Percentiles rank a stretch among this genome's conserved stretches.
These are phyloP conservation scores for Physcomitrium patens DNA, from an alignment of 225 moss, liverwort and hornwort genomes.

Conservation along the genomic window DNA sequence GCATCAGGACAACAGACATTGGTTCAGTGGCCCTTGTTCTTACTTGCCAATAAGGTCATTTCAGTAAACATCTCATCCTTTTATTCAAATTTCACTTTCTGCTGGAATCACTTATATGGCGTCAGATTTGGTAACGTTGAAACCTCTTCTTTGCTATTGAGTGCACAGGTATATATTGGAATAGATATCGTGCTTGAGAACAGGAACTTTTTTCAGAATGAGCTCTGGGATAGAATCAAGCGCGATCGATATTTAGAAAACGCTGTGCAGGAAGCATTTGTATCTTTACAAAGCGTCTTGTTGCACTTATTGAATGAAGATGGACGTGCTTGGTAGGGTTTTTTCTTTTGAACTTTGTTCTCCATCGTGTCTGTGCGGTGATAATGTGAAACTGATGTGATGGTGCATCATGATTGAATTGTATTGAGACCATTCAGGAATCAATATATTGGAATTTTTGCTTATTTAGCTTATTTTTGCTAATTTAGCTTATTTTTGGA, in stretches of 20 bases:
- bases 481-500: neutral
- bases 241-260: conserved; percentile 83
- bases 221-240: conserved; percentile 83
- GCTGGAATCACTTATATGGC: neutral
- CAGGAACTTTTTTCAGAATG: conserved; percentile 66
- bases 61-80: neutral
- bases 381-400: conserved; percentile 7
- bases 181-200: conserved; percentile 78
- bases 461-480: neutral
- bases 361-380: conserved; percentile 7
- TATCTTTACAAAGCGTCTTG: conserved; percentile 57
- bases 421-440: neutral
- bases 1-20: conserved; percentile 43
- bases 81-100: neutral
- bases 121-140: conserved; percentile 1
- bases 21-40: conserved; percentile 97
- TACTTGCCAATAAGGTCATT: conserved; percentile 95
- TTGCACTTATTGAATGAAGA: conserved; percentile 69
- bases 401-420: neutral
- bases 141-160: conserved; percentile 17
- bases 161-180: conserved; percentile 75
- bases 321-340: conserved; percentile 68
- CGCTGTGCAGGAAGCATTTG: conserved; percentile 80
- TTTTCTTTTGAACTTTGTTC: conserved; percentile 7
- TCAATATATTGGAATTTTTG: neutral